Evolutionary conservation across 177 flowering plant genomes (phyloP).

Genomic region (Tripterygium wilfordii): DNA sequence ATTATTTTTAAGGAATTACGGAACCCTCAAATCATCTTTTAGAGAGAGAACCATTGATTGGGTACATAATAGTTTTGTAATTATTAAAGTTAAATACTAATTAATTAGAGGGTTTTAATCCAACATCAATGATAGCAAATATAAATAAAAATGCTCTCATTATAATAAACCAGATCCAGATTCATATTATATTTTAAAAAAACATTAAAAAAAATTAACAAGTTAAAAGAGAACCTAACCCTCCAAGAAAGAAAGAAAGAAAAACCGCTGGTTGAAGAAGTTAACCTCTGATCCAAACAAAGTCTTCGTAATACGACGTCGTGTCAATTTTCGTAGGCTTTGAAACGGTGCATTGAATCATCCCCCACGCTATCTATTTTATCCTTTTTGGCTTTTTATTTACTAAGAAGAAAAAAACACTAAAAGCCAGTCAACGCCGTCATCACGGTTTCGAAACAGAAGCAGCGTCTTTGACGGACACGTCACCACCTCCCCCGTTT

Average conservation of each 20-base stretch:
- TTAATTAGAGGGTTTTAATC: too few species aligned
- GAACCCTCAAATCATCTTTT: too few species aligned
- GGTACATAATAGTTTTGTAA: too few species aligned
- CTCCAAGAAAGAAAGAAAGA: neutral
- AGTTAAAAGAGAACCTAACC: neutral
- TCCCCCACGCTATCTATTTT: neutral
- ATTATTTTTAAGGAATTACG: too few species aligned
- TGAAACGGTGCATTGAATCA: conserved; percentile 1
- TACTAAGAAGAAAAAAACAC: neutral
- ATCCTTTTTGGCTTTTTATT: neutral
- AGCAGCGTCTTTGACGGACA: conserved; percentile 40
- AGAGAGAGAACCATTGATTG: too few species aligned
- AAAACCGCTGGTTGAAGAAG: neutral
- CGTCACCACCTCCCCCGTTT: conserved; percentile 30
- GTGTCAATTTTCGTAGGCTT: conserved; percentile 32
- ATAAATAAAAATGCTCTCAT: too few species aligned
- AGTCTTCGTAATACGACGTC: conserved; percentile 41
- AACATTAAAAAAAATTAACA: neutral
- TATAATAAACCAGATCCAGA: too few species aligned
- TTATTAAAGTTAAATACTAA: too few species aligned
- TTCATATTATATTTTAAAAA: too few species aligned
- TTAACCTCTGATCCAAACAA: conserved; percentile 8
- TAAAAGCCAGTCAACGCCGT: conserved; percentile 2
- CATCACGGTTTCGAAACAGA: conserved; percentile 66
- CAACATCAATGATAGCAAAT: too few species aligned